Base-by-base conservation (phyloP, 169 alveolate species). In the Eimeria tenella region DNA sequence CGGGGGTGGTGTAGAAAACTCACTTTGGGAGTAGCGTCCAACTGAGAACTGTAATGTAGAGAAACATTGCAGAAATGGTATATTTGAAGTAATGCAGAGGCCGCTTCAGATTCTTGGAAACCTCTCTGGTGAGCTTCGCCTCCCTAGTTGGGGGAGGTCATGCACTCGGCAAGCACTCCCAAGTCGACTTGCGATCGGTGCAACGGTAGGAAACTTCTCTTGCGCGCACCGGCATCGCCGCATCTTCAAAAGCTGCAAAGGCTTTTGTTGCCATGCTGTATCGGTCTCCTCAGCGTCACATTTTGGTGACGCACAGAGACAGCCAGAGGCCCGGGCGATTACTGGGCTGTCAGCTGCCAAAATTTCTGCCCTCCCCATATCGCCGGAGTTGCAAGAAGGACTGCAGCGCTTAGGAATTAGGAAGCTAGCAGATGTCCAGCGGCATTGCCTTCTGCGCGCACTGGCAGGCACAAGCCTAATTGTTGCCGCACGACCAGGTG, bases 401-500 rank as follows among this genome's bases (percentile, higher is more conserved):
- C 13, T 83, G 91, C 58, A 83, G 79, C 91, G 91, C 9, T n/a
- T 83, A 17, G 79, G 91, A 15, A 42, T 83, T 31, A 75, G 79
- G 49, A 60, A 70, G 23, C 91, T 83, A 42, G 77, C 91, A 15
- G 79, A 83, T 11, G 91, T 83, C 25, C 91, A 83, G 91, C 79
- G 91, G 52, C n/a, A 7, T 17, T 83, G 91, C 31, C 77, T 83
- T 49, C 50, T 83, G 91, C 91, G 91, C 58, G 91, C 91, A 62
- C 60, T 83, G 60, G 79, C 79, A 23, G 95, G 95, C 68, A 68
- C 65, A 79, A 86, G 88, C 68, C 82, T 91, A 62, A 63, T 65
- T 15, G 95, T 58, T 52, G 95, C 95, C 6, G 99, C 99, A 17
- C 96, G 97, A 71, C 98, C 99, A 17, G 99, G 99, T 7, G 96